phyloP scores from a whole-genome alignment of 1,284 basidiomycete species.

The Singerocomus inundabilis region DNA sequence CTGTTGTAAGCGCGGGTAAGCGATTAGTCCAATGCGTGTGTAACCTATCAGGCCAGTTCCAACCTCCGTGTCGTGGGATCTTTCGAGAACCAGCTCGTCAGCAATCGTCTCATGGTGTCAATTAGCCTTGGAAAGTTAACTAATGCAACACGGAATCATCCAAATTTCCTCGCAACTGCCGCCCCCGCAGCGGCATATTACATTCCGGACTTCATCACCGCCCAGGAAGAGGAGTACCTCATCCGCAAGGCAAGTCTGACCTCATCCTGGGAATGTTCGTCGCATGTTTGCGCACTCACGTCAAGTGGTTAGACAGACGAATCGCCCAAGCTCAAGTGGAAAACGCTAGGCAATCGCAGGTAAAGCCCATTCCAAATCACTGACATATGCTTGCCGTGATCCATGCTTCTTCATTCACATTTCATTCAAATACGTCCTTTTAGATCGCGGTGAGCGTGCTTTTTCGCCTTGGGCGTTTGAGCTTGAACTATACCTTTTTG shows the following conservation, averaged over 20 bases:
- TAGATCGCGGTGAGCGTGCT: constrained; percentile 64
- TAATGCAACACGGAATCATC: constrained; percentile 15
- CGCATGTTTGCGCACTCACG: constrained; percentile 14
- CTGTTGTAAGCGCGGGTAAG: too few species aligned
- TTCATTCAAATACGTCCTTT: background rate
- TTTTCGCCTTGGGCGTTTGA: background rate
- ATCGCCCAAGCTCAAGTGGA: constrained; percentile 84
- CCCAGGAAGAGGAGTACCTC: constrained; percentile 77
- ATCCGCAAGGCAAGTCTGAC: constrained; percentile 60
- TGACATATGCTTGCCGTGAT: constrained; percentile 1
- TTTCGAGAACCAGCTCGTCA: background rate
- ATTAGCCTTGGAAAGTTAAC: constrained; percentile 8
- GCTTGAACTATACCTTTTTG: constrained; percentile 5
- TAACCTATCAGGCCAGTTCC: too few species aligned
- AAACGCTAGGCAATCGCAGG: constrained; percentile 78
- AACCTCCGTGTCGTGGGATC: constrained; percentile 15
- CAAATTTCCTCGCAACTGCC: constrained; percentile 20
- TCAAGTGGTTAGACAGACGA: constrained; percentile 57
- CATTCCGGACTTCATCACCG: constrained; percentile 78
- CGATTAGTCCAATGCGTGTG: too few species aligned
- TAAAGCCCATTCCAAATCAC: constrained; percentile 29
- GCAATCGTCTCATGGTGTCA: background rate
- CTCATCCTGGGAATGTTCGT: background rate
- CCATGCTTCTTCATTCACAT: constrained; percentile 6
- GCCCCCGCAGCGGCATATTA: constrained; percentile 50